phyloP scores from a whole-genome alignment of 805 yeast genomes.

The Yarrowia sp. region DNA sequence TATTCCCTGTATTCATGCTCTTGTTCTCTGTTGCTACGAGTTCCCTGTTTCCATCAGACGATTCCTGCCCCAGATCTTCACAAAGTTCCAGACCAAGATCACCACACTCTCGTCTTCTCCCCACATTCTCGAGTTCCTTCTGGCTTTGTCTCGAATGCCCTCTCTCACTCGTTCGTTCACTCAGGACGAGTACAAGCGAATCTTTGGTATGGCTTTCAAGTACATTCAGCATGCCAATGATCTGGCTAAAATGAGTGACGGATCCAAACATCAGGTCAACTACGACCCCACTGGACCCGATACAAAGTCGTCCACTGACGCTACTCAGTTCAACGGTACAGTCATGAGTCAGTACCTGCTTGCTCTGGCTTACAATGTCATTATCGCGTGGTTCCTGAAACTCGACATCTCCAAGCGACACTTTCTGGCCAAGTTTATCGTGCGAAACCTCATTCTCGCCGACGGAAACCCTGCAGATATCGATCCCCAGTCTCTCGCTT shows the following conservation, averaged over 20 bases:
- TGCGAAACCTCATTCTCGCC: constrained; percentile 61
- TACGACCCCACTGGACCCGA: constrained; percentile 62
- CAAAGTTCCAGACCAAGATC: constrained; percentile 76
- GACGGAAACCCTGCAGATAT: constrained; percentile 47
- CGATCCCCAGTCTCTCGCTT: constrained; percentile 66
- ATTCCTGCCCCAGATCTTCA: constrained; percentile 68
- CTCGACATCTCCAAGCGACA: constrained; percentile 65
- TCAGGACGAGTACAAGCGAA: constrained; percentile 75
- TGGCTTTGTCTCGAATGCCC: constrained; percentile 71
- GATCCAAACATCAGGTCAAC: constrained; percentile 47
- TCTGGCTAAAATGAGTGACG: constrained; percentile 38
- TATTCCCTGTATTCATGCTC: constrained; percentile 75
- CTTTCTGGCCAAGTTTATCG: constrained; percentile 66
- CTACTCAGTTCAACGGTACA: constrained; percentile 51
- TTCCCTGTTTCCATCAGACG: constrained; percentile 75
- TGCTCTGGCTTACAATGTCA: constrained; percentile 69
- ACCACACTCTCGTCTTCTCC: constrained; percentile 72
- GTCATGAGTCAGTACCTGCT: constrained; percentile 64
- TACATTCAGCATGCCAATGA: constrained; percentile 76
- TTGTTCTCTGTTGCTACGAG: constrained; percentile 82
- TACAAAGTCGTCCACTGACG: constrained; percentile 60
- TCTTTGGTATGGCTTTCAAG: constrained; percentile 83
- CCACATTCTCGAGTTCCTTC: constrained; percentile 76
- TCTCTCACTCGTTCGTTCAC: constrained; percentile 73
- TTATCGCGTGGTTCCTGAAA: constrained; percentile 74